Evolutionary conservation across 768 basidiomycete genomes (phyloP), one percentile per base, ranked within the genome.

Genomic region (Zangia roseola): DNA sequence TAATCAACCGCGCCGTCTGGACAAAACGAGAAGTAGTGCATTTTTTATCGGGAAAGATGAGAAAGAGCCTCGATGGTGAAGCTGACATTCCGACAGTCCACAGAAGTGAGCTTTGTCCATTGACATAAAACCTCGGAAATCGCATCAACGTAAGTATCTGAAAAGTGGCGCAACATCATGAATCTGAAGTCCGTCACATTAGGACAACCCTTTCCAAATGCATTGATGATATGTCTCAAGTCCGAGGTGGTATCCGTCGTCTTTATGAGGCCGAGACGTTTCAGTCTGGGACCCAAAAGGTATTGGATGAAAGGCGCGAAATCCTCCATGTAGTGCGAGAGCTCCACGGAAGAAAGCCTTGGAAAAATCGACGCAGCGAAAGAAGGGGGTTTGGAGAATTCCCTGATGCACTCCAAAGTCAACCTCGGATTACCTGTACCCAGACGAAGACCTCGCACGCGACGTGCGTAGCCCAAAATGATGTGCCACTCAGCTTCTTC

Each of bases 221-320:
- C 5, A 2, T 30, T 6, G 12, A 46, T 13, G 34, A 19, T 20
- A 20, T 24, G 6, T 10, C 17, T 36, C 23, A 47, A 10, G 19
- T 7, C 4, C 7, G n/a, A n/a, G n/a, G 40, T 36, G 10, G 19
- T 4, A 24, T 4, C 6, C 4, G 14, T 1, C 23, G 10, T 2
- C 17, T 35, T 25, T 10, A 8, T 6, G 9, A 2, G 2, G n/a
- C n/a, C n/a, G n/a, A 38, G 21, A 54, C 16, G 2, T 42, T 5
- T 40, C 24, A 58, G 7, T 3, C 31, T 20, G 2, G 56, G 14
- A 17, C 40, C 36, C 38, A 30, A 17, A 24, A 58, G 37, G 20
- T 58, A 46, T 23, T 23, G 56, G 3, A 58, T 5, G 9, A 58
- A 37, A 6, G 56, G 52, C 16, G 25, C 7, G n/a, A 58, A 5